phyloP scores from a whole-genome alignment of 345 rosid genomes.

The Ceriops zippeliana region DNA sequence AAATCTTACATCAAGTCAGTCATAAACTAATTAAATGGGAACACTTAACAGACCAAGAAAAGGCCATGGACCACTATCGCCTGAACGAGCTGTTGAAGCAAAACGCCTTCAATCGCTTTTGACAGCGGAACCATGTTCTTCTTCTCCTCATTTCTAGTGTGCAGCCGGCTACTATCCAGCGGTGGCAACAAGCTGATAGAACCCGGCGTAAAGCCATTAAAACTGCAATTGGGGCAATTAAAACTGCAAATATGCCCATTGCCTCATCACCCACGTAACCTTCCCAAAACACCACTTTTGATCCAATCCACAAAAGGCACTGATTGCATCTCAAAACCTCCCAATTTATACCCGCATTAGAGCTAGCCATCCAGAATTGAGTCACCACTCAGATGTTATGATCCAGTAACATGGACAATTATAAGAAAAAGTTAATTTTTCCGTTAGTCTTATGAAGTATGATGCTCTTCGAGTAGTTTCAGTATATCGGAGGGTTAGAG shows the following conservation, averaged over 20 bases:
- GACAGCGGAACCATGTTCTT: slow-evolving; percentile 43
- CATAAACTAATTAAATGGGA: background rate
- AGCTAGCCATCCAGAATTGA: slow-evolving; percentile 3
- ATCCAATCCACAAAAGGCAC: slow-evolving; percentile 1
- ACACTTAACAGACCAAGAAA: slow-evolving; percentile 43
- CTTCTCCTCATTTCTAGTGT: slow-evolving; percentile 54
- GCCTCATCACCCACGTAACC: slow-evolving; percentile 63
- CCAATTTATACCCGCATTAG: slow-evolving; percentile 18
- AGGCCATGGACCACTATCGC: slow-evolving; percentile 55
- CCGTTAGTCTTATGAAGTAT: no score
- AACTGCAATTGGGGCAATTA: slow-evolving; percentile 49
- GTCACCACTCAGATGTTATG: background rate
- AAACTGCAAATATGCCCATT: slow-evolving; percentile 50
- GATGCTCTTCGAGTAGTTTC: no score
- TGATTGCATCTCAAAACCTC: slow-evolving; percentile 2
- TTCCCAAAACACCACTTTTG: slow-evolving; percentile 67
- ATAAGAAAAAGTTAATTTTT: no score
- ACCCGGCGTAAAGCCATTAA: slow-evolving; percentile 66
- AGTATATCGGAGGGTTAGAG: no score
- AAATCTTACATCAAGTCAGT: background rate
- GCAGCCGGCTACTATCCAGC: slow-evolving; percentile 50
- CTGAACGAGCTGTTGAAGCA: slow-evolving; percentile 69
- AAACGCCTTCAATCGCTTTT: slow-evolving; percentile 51
- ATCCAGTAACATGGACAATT: no score
- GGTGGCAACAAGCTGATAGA: slow-evolving; percentile 59